Base-by-base conservation (phyloP, 169 alveolate species). In the Condylostoma magnum region DNA sequence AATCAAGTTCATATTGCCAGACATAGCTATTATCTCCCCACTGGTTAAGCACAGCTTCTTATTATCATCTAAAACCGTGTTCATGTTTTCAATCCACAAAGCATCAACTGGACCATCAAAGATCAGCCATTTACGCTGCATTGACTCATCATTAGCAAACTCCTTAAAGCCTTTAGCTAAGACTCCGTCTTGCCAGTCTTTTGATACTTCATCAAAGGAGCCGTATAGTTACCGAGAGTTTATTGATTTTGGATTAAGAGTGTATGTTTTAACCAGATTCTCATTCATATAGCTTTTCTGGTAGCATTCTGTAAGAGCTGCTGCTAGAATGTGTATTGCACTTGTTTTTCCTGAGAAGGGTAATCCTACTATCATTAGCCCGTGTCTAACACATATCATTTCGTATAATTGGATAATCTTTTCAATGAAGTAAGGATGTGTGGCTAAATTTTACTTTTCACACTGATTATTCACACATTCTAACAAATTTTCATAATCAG, bases 71-170 rank as follows among this genome's bases (percentile, higher is more conserved):
- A 91, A 77, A 30, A 86, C 96, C 10, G 96, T 85, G 70, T 91
- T 91, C 96, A 91, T 87, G 65, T 87, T 85, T 71, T 91, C 95
- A 52, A 91, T 89, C 96, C 96, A 91, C 30, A 88, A 76, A 0
- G 96, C 95, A 74, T 91, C 96, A 25, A 91, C 92, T 12, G 94
- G 94, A 0, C 94, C 94, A 77, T 88, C 94, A 53, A 88, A 84
- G 38, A 83, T 75, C 3, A 88, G 43, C 91, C 91, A 88, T 67
- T 88, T 82, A 55, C 89, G 56, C 53, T 83, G 85, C 27, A 58
- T 72, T 60, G 76, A 75, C 68, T 81, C 90, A n/a, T 69, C 84
- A 56, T 76, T 83, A 34, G 89, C 90, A 54, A 85, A 87, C 20
- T 71, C 83, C 74, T 88, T 81, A 74, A 79, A 83, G 27, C 80